phyloP scores from a whole-genome alignment of 352 stramenopile species.

The Globisporangium cederbergense region DNA sequence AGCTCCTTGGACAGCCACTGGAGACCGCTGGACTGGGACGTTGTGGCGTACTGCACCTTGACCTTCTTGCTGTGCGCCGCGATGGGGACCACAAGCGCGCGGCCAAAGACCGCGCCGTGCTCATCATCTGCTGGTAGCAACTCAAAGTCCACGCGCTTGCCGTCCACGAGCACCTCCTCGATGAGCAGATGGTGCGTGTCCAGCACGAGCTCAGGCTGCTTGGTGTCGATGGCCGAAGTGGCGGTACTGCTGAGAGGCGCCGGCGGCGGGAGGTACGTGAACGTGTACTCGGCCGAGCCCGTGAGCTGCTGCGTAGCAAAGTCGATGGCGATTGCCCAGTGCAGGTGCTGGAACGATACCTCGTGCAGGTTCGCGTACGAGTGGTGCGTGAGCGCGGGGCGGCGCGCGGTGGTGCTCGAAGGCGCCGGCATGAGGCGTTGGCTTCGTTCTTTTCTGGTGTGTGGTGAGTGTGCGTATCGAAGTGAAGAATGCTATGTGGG shows the following conservation, averaged over 20 bases:
- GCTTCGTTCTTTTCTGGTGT: no score
- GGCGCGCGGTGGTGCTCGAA: not conserved
- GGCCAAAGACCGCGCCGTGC: conserved; percentile 48
- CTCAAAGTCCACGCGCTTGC: conserved; percentile 16
- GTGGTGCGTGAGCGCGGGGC: conserved; percentile 34
- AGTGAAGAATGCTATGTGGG: no score
- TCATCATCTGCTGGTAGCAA: not conserved
- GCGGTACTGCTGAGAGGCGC: not conserved
- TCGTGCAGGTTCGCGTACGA: conserved; percentile 88
- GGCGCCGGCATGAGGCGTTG: no score
- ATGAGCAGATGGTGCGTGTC: conserved; percentile 88
- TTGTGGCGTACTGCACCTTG: conserved; percentile 19
- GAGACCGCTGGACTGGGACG: conserved; percentile 50
- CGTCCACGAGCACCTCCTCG: conserved; percentile 48
- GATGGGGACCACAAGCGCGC: conserved; percentile 48
- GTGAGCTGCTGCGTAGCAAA: conserved; percentile 59
- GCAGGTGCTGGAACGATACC: conserved; percentile 77
- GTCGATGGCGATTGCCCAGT: conserved; percentile 84
- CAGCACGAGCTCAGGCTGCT: conserved; percentile 49
- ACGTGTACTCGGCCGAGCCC: conserved; percentile 82
- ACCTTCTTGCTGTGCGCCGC: conserved; percentile 45
- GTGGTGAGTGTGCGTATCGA: no score
- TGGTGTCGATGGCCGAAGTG: no score
- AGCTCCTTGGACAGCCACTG: conserved; percentile 93
- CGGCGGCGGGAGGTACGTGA: conserved; percentile 32